These are phyloP conservation scores for Fusarium palustre DNA, from an alignment of 2,329 filamentous ascomycete genomes.

Conservation along the genomic window DNA sequence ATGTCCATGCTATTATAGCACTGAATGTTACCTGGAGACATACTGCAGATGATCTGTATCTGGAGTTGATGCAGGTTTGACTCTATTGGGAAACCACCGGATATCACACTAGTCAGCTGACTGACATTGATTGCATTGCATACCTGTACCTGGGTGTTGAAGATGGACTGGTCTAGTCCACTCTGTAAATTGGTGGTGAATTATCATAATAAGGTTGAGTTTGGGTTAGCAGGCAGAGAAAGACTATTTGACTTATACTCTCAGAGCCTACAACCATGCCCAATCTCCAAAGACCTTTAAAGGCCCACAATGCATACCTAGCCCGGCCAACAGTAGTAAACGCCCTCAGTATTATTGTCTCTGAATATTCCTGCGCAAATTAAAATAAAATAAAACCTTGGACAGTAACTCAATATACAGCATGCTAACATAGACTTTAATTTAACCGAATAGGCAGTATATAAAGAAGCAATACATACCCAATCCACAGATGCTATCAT, in stretches of 20 bases:
- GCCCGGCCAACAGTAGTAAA: too few relatives aligned
- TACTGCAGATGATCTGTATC: neutral
- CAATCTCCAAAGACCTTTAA: neutral
- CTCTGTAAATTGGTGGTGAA: neutral
- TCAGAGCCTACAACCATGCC: too few relatives aligned
- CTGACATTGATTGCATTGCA: neutral
- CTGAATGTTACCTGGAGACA: neutral
- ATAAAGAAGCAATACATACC: neutral
- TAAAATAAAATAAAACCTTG: too few relatives aligned
- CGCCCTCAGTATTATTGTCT: neutral
- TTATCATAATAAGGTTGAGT: neutral
- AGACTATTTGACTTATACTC: neutral
- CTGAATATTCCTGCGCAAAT: neutral
- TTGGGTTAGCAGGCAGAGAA: neutral
- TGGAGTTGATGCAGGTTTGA: neutral
- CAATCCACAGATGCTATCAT: too few relatives aligned
- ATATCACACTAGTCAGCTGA: neutral
- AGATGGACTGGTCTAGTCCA: neutral
- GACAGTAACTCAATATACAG: neutral
- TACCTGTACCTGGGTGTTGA: neutral
- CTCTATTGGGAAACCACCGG: constrained; percentile 6
- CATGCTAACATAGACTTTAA: neutral
- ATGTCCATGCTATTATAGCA: neutral
- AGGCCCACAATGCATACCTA: neutral
- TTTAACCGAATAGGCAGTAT: neutral